These are phyloP conservation scores for Croton laevigatus DNA, from an alignment of 441 rosid species.

Conservation along the genomic window DNA sequence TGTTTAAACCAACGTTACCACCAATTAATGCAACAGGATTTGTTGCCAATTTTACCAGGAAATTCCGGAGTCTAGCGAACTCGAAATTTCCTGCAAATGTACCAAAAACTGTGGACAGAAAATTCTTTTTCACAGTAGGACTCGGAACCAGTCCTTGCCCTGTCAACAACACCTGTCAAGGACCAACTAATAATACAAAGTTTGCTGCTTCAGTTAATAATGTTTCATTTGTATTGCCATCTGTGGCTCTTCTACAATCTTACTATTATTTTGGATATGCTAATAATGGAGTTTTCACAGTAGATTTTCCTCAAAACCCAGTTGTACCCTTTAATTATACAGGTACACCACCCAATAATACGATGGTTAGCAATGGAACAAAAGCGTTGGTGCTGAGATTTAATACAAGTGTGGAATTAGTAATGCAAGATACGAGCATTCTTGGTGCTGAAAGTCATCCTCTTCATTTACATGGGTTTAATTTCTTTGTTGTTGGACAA, in stretches of 20 bases:
- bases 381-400: constrained; percentile 42
- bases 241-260: constrained; percentile 47
- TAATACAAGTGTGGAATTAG: constrained; percentile 61
- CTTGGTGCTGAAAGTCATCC: constrained; percentile 78
- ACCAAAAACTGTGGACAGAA: constrained; percentile 45
- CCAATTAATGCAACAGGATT: constrained; percentile 42
- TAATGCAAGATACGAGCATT: constrained; percentile 65
- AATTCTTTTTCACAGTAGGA: constrained; percentile 54
- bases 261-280: constrained; percentile 30
- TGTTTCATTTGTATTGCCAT: constrained; percentile 50
- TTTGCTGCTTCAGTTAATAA: constrained; percentile 68
- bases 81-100: constrained; percentile 57
- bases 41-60: constrained; percentile 44
- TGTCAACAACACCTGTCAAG: constrained; percentile 62
- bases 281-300: constrained; percentile 39
- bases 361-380: constrained; percentile 48
- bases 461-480: constrained; percentile 66
- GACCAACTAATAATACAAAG: constrained; percentile 48
- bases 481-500: constrained; percentile 61
- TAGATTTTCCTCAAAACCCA: constrained; percentile 58
- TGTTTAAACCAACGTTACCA: constrained; percentile 45
- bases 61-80: constrained; percentile 51
- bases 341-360: constrained; percentile 62
- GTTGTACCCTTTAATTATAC: constrained; percentile 52
- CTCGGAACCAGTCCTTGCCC: constrained; percentile 63